Evolutionary conservation across 345 rosid species (phyloP).

Genomic region (Abelmoschus esculentus): DNA sequence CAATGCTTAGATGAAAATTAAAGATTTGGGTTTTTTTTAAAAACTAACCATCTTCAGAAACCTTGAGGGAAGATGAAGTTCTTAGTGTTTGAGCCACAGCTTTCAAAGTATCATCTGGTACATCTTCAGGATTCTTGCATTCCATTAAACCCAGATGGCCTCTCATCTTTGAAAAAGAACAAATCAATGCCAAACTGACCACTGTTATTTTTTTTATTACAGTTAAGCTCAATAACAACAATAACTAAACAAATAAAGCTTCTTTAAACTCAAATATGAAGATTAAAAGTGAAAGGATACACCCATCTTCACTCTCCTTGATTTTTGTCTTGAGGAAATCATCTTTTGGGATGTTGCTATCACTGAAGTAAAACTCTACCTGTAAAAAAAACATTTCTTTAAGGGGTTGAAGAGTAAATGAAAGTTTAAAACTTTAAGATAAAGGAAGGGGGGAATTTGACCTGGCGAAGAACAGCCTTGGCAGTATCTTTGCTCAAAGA

Average conservation of each 20-base stretch:
- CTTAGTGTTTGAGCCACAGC: conserved; percentile 78
- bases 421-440: neutral
- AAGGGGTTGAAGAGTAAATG: neutral
- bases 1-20: neutral
- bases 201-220: conserved; percentile 27
- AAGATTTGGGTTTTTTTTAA: neutral
- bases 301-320: conserved; percentile 58
- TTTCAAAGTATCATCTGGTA: conserved; percentile 59
- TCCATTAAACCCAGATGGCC: conserved; percentile 55
- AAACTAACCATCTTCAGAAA: conserved; percentile 85
- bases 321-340: conserved; percentile 59
- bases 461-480: conserved; percentile 82
- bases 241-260: neutral
- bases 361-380: conserved; percentile 97
- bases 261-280: neutral
- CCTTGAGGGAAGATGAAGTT: conserved; percentile 57
- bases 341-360: conserved; percentile 84
- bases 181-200: conserved; percentile 84
- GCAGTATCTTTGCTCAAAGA: conserved; percentile 53
- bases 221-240: conserved; percentile 27
- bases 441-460: neutral
- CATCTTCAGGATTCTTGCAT: conserved; percentile 58
- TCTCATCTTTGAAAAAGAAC: conserved; percentile 88
- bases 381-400: conserved; percentile 13
- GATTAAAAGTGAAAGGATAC: conserved; percentile 39